A percentile compares a stretch with the other conserved stretches of the same genome.
Evolutionary conservation across 1,139 yeast species (phyloP).

Genomic region (Pneumocystis canis): DNA sequence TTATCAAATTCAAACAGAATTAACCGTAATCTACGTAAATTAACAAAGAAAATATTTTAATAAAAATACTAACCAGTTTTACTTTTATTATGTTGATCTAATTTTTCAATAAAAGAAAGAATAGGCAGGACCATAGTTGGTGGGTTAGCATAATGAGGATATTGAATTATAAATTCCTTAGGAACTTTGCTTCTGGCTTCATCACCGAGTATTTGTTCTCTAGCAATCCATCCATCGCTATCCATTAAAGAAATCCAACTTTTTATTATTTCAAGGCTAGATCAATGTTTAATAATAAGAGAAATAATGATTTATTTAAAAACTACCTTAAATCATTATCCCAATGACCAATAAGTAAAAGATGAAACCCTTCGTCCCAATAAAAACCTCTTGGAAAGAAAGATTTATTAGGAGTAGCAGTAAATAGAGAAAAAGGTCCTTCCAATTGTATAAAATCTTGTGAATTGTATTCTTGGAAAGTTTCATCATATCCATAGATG

Average conservation of each 20-base stretch:
- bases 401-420: conserved; percentile 83
- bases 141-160: conserved; percentile 86
- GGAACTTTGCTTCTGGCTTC: conserved; percentile 89
- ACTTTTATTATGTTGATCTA: conserved; percentile 7
- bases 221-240: conserved; percentile 88
- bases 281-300: background rate
- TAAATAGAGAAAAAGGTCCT: conserved; percentile 41
- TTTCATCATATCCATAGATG: conserved; percentile 36
- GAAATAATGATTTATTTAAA: background rate
- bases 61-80: background rate
- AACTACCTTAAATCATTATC: conserved; percentile 57
- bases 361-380: conserved; percentile 98
- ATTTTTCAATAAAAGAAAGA: conserved; percentile 40
- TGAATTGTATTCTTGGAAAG: conserved; percentile 21
- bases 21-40: background rate
- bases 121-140: conserved; percentile 81
- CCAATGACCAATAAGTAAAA: conserved; percentile 64
- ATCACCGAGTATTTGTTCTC: conserved; percentile 86
- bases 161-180: conserved; percentile 66
- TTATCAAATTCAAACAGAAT: conserved; percentile 17
- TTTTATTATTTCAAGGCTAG: conserved; percentile 48
- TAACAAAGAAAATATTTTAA: background rate
- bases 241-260: conserved; percentile 85
- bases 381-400: conserved; percentile 93
- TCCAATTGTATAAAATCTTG: conserved; percentile 18